Base-by-base conservation (phyloP, 345 rosid species). In the Salix caprea region DNA sequence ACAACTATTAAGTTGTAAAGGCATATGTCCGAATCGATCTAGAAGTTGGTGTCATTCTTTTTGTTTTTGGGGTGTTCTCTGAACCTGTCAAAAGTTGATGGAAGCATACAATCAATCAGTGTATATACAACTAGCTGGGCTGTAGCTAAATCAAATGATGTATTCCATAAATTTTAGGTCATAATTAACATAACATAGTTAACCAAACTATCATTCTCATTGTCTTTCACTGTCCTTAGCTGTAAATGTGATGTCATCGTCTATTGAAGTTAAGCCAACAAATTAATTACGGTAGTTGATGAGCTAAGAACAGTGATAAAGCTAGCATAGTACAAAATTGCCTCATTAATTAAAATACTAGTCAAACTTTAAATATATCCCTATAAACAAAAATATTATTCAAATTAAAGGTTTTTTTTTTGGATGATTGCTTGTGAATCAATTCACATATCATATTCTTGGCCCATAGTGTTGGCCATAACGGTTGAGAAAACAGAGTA, bases 401-500 rank as follows among this genome's bases (percentile, higher is more conserved):
- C 7, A 15, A 15, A 46, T 52, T 32, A 56, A 23, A 56, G 48
- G 39, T 13, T 32, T 23, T 48, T 32, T 28, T 28, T 65, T 13
- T 26, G 19, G 42, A 28, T 65, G 70, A 74, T 70, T 71, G 34
- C 64, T 65, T 67, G 64, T 23, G 36, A 15, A 78, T 61, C 64
- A 69, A 78, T 58, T 81, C 62, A 64, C 68, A 46, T 65, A 74
- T 58, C 21, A 28, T 37, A 36, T 62, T 46, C 74, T 67, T 72
- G 60, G 62, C 78, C 86, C 81, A 69, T 34, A 78, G 62, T 58
- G 82, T 81, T 88, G 89, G 88, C 82, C 88, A 88, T 87, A 87
- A 86, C 88, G 65, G 94, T 92, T 89, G 89, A 82, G 94, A 91
- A 92, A 88, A 87, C 65, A 42, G 64, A n/a, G 64, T 58, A 58